Conservation (phyloP, 1,284 basidiomycete species). For the Phylloporus sp. region DNA sequence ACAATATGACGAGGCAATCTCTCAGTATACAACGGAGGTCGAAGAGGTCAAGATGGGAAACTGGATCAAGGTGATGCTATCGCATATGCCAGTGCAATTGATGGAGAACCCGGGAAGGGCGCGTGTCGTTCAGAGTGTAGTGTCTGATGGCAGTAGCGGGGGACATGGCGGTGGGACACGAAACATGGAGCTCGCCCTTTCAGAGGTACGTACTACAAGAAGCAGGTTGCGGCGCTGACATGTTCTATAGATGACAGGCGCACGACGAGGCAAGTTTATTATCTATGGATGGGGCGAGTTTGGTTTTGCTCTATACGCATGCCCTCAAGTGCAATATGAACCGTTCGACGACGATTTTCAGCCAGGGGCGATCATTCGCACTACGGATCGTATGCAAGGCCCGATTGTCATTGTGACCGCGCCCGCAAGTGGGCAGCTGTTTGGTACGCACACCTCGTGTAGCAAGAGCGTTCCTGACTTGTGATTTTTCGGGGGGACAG, state of each 20-base stretch:
- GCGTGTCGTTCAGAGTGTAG: no score
- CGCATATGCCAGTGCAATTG: neutral
- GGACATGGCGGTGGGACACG: no score
- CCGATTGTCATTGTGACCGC: constrained; percentile 16
- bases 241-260: no score
- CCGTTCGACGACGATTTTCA: neutral
- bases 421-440: constrained; percentile 2
- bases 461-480: neutral
- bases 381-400: neutral
- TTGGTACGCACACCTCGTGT: constrained; percentile 21
- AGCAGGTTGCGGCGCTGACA: no score
- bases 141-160: no score
- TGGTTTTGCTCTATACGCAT: neutral
- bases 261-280: no score
- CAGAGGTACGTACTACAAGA: no score
- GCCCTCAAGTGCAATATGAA: constrained; percentile 2
- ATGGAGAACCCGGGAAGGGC: no score
- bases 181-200: no score
- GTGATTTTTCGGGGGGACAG: neutral
- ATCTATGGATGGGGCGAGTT: neutral
- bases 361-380: constrained; percentile 8
- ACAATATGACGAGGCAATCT: no score
- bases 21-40: constrained; percentile 1
- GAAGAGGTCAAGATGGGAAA: constrained; percentile 31
- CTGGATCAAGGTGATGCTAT: constrained; percentile 22